Evolutionary conservation across 371 early-diverging fungal species (phyloP), one percentile per base, ranked within the genome.

Genomic region (Entomophthora muscae): DNA sequence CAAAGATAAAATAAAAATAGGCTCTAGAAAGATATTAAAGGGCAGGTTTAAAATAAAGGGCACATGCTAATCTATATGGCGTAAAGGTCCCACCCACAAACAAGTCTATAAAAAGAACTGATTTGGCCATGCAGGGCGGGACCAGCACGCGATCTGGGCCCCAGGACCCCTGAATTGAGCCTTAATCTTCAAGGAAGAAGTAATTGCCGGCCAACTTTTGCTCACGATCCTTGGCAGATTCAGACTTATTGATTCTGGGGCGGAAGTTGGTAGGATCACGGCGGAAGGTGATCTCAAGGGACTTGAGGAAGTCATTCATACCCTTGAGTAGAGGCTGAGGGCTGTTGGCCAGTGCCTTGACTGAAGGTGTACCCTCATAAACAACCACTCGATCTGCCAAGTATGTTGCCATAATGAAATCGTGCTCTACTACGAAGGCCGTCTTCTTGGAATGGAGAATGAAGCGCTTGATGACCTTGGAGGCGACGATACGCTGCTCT

Each of bases 401-500:
- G 74, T 99, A 99, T n/a, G 99, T 99, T n/a, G 95, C 98, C 93
- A 99, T 98, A 73, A 99, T 98, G 77, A 99, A 96, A 79, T 99
- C 99, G 88, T 99, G 99, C 85, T 99, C 99, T 62, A 99, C 99
- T 65, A 99, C 83, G 78, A 99, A 99, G 32, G 98, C 98, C 27
- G 96, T 94, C 82, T 95, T 94, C 76, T 96, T 95, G 67, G 90
- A 83, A 77, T 94, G 92, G 68, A 98, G 81, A 66, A 98, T 96
- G 82, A 93, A 99, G 62, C 93, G 70, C 80, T 99, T 99, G 76
- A 99, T 98, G 67, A 98, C 97, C 83, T 98, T 98, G 67, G 97
- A 92, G 31, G 98, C 93, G 69, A 93, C 88, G 73, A 99, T 96
- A 88, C 99, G 92, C 77, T 99, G 98, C 74, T 99, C 99, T 52